These are phyloP conservation scores for Eucalyptus regnans DNA, from an alignment of 345 rosid genomes.

Conservation along the genomic window DNA sequence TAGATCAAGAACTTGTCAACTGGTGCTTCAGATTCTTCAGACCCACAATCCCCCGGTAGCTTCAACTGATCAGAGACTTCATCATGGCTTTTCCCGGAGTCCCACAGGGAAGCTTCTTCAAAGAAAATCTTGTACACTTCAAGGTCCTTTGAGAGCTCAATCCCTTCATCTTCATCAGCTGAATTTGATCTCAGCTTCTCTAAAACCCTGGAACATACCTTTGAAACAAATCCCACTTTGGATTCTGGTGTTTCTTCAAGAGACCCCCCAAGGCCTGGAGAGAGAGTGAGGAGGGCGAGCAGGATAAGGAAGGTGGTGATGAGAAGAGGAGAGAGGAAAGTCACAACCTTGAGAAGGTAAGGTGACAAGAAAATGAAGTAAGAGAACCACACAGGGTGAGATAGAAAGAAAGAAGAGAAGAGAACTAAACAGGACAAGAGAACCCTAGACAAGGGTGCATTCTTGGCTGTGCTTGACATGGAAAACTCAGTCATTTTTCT, in stretches of 20 bases:
- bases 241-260: conserved; percentile 2
- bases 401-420: neutral
- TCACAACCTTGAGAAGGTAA: conserved; percentile 56
- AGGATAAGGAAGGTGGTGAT: conserved; percentile 66
- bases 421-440: neutral
- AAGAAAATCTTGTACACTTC: conserved; percentile 61
- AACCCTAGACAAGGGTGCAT: neutral
- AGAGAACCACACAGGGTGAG: conserved; percentile 7
- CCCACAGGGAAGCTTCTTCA: conserved; percentile 4
- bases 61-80: neutral
- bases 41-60: neutral
- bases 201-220: conserved; percentile 3
- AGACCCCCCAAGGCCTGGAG: conserved; percentile 7
- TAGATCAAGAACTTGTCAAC: conserved; percentile 8
- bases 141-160: conserved; percentile 22
- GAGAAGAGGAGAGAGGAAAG: conserved; percentile 83
- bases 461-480: neutral
- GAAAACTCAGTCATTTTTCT: neutral
- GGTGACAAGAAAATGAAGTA: conserved; percentile 45
- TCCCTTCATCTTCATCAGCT: conserved; percentile 12
- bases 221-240: conserved; percentile 24
- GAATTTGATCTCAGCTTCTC: conserved; percentile 26
- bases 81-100: neutral
- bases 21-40: conserved; percentile 3
- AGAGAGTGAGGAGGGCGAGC: conserved; percentile 42